Base-by-base conservation (phyloP, 768 basidiomycete species). In the Boletus speciosus region DNA sequence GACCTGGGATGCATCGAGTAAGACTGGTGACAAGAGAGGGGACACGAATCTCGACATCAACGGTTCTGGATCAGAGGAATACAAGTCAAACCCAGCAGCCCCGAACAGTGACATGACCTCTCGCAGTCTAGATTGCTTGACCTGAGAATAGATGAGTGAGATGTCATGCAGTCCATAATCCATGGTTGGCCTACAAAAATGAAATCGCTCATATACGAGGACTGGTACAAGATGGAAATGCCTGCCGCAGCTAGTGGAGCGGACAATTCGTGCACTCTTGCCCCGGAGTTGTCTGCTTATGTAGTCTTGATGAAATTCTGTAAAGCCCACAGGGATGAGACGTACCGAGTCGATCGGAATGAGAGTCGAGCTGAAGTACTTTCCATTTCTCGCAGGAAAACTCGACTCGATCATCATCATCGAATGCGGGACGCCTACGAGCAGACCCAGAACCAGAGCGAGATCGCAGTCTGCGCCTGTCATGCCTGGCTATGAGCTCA, bases 171-270 rank as follows among this genome's bases (percentile, higher is more conserved):
- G 40, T 3, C 15, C 12, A 41, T 43, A 9, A n/a, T 36, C 10
- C 15, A 21, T n/a, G 29, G 29, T 32, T 37, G 52, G 72, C 85
- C 59, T 63, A 90, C 88, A 59, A 91, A 84, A 53, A 91, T 87
- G 65, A 86, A 90, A 68, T 91, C 89, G 61, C 86, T 84, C 80
- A 82, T 83, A 67, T 91, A 90, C 3, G 88, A 88, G 6, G 86
- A 88, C 64, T 89, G 86, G 67, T 91, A 92, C 14, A 91, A 73
- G 46, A 92, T 91, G 32, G 86, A 88, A 36, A 92, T 89, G 3
- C 87, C 86, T 36, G 84, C 85, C 12, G 81, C 83, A 11, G 88
- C 87, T 19, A 92, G 73, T 32, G 85, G 86, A 15, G 85, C 83
- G 21, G 90, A 90, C 32, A 92, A 74, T 63, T 90, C 87, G 56